Conservation (phyloP, 2,329 filamentous ascomycete species). For the Fusarium buxicola region DNA sequence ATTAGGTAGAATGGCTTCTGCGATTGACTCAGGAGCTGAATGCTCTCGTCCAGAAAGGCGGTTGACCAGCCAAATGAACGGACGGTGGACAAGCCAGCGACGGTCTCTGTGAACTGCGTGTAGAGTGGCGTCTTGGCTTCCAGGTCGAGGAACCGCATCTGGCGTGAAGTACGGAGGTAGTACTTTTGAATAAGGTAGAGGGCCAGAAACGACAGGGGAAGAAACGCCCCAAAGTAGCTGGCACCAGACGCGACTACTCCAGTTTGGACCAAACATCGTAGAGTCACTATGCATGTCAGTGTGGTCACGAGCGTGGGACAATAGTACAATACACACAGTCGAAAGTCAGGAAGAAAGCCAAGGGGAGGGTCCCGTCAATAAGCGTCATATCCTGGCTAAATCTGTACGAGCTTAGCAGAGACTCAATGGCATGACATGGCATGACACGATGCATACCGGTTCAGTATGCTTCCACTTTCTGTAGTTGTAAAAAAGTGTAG, state of each 20-base stretch:
- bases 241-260: constrained; percentile 43
- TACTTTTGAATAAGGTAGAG: constrained; percentile 60
- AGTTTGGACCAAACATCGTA: constrained; percentile 37
- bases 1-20: constrained; percentile 64
- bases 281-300: constrained; percentile 43
- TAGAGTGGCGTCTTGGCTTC: constrained; percentile 63
- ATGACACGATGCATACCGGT: constrained; percentile 48
- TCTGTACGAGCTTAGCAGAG: constrained; percentile 44
- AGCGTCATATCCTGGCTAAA: constrained; percentile 59
- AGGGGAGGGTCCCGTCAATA: constrained; percentile 54
- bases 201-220: constrained; percentile 55
- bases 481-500: constrained; percentile 56
- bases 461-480: constrained; percentile 56
- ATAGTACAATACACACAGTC: constrained; percentile 44
- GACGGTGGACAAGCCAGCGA: constrained; percentile 60
- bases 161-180: constrained; percentile 64
- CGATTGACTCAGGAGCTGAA: constrained; percentile 54
- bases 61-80: constrained; percentile 62
- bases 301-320: accelerated
- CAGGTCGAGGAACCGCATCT: constrained; percentile 63
- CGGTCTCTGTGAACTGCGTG: constrained; percentile 62
- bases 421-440: constrained; percentile 18
- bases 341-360: constrained; percentile 47
- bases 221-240: constrained; percentile 51
- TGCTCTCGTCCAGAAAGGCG: constrained; percentile 51